Conservation (phyloP, 1,139 yeast species). For the Trichomonascaceae sp. region DNA sequence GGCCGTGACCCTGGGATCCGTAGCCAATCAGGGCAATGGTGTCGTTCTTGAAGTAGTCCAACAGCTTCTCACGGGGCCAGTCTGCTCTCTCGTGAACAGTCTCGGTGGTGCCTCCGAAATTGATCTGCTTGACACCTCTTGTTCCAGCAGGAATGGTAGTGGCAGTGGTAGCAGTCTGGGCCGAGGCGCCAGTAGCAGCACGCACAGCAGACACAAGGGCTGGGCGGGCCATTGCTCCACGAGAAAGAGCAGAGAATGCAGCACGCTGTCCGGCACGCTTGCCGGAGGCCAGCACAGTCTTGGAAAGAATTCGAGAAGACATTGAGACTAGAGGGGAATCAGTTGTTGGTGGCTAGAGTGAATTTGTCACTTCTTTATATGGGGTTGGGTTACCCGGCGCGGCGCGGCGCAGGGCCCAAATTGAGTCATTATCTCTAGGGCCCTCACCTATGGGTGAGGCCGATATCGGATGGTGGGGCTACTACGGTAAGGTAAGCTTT, state of each 20-base stretch:
- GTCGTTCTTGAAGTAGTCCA: slow-evolving; percentile 94
- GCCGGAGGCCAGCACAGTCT: slow-evolving; percentile 14
- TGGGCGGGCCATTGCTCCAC: slow-evolving; percentile 16
- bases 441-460: neutral
- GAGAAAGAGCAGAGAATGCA: slow-evolving; percentile 15
- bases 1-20: slow-evolving; percentile 99
- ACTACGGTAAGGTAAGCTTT: no score
- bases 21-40: slow-evolving; percentile 96
- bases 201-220: slow-evolving; percentile 10
- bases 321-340: slow-evolving; percentile 4
- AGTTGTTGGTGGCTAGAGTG: slow-evolving; percentile 1
- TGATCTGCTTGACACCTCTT: slow-evolving; percentile 81
- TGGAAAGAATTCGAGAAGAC: slow-evolving; percentile 10
- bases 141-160: no score
- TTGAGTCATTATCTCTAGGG: neutral
- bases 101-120: slow-evolving; percentile 94
- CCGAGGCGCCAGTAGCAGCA: slow-evolving; percentile 9
- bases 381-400: neutral
- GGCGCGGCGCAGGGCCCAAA: no score
- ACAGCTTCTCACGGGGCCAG: slow-evolving; percentile 97
- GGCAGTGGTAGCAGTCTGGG: slow-evolving; percentile 15
- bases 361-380: neutral
- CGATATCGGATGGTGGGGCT: neutral
- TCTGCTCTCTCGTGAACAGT: slow-evolving; percentile 96
- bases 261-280: slow-evolving; percentile 14